Evolutionary conservation across 106 monocot genomes (phyloP).

Genomic region (Apostasia shenzhenica): DNA sequence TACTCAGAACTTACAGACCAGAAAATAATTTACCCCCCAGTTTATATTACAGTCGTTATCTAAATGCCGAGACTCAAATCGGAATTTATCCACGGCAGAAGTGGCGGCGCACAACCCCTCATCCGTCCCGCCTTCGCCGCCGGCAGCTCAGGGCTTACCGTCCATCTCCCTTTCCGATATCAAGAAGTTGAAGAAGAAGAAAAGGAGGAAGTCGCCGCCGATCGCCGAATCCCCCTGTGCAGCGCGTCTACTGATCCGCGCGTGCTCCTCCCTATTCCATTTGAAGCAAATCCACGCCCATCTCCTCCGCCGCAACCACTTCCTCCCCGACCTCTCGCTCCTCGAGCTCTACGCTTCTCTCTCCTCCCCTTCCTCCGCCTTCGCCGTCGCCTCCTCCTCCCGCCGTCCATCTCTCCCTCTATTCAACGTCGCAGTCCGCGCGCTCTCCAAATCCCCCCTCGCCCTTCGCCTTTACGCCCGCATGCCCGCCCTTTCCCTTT

Average conservation of each 20-base stretch:
- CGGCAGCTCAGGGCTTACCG: no score
- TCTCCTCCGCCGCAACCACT: slow-evolving; percentile 25
- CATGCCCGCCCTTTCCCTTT: slow-evolving; percentile 16
- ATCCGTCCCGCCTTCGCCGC: no score
- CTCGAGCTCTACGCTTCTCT: slow-evolving; percentile 1
- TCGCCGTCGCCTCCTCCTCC: slow-evolving; percentile 8
- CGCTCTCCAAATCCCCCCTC: slow-evolving; percentile 10
- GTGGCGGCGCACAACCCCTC: no score
- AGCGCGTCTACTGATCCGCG: background rate
- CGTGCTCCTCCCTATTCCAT: background rate
- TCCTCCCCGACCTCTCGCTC: slow-evolving; percentile 6
- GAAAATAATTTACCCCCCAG: no score
- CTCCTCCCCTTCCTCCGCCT: slow-evolving; percentile 10
- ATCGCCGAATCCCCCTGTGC: no score
- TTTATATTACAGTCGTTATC: no score
- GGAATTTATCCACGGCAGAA: no score
- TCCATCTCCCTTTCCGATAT: no score
- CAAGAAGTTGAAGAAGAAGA: no score
- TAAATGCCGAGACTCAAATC: no score
- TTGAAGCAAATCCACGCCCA: slow-evolving; percentile 21
- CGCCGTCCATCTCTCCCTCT: slow-evolving; percentile 6
- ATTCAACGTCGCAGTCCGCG: slow-evolving; percentile 11
- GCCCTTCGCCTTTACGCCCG: slow-evolving; percentile 24
- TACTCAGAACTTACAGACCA: no score
- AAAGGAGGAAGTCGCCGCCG: no score